These are phyloP conservation scores for Aspergillus sp. DNA, from an alignment of 2,329 filamentous ascomycete species.

Conservation along the genomic window DNA sequence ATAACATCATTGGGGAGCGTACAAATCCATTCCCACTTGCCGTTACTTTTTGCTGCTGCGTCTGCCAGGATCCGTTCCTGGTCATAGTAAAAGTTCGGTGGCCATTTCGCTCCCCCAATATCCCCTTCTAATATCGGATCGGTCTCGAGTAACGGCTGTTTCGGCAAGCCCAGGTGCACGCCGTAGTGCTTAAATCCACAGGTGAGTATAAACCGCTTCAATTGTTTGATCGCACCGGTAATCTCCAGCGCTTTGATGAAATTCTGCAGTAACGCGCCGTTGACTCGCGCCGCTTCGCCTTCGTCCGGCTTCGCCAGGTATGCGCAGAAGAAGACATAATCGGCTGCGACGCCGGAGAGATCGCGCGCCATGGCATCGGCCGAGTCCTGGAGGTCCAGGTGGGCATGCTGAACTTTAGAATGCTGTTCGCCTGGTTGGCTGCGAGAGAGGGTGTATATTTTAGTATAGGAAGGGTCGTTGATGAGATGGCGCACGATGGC, in stretches of 20 bases:
- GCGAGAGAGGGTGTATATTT: slow-evolving; percentile 34
- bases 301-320: slow-evolving; percentile 34
- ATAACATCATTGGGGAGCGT: slow-evolving; percentile 42
- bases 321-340: slow-evolving; percentile 39
- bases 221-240: slow-evolving; percentile 32
- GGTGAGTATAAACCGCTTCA: slow-evolving; percentile 45
- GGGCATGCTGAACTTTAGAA: slow-evolving; percentile 30
- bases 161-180: slow-evolving; percentile 43
- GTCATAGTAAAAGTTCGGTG: slow-evolving; percentile 46
- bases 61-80: slow-evolving; percentile 41
- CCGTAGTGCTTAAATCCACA: slow-evolving; percentile 48
- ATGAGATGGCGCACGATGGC: slow-evolving; percentile 34
- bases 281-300: slow-evolving; percentile 30
- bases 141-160: slow-evolving; percentile 42
- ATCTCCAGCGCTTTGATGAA: slow-evolving; percentile 41
- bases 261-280: slow-evolving; percentile 39
- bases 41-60: slow-evolving; percentile 14
- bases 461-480: slow-evolving; percentile 29
- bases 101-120: slow-evolving; percentile 21
- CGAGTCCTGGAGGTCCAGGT: slow-evolving; percentile 30
- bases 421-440: slow-evolving; percentile 31
- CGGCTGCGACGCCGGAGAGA: slow-evolving; percentile 28
- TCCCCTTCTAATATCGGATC: slow-evolving; percentile 36
- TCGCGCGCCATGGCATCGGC: slow-evolving; percentile 30
- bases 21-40: slow-evolving; percentile 34